A percentile compares a stretch with the other conserved stretches of the same genome.
These are phyloP conservation scores for Helianthus tuberosus DNA, from an alignment of 129 eudicot species.

Conservation along the genomic window DNA sequence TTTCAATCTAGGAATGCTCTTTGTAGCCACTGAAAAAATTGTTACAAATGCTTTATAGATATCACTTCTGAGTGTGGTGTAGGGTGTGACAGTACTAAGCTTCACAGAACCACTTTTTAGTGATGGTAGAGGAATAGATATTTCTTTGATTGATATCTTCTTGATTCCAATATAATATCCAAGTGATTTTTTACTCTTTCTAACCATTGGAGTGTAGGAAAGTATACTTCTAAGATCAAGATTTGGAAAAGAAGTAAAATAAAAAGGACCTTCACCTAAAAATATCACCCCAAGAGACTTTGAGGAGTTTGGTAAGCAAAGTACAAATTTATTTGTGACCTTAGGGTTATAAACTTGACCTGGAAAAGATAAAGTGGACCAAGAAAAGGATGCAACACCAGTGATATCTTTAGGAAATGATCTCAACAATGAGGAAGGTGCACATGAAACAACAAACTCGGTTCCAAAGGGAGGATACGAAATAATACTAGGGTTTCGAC, in stretches of 20 bases:
- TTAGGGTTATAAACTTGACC: constrained; percentile 11
- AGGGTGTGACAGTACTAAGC: constrained; percentile 31
- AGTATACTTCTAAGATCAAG: constrained; percentile 25
- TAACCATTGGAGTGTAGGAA: constrained; percentile 34
- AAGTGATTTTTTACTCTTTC: not conserved
- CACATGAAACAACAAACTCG: constrained; percentile 33
- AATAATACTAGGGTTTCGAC: too few species aligned
- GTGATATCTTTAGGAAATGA: constrained; percentile 30
- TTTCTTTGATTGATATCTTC: constrained; percentile 26
- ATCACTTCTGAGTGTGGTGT: constrained; percentile 38
- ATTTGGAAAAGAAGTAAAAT: constrained; percentile 22
- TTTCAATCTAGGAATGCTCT: constrained; percentile 23
- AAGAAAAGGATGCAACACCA: constrained; percentile 44
- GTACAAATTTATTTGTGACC: constrained; percentile 30
- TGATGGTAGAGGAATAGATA: not conserved
- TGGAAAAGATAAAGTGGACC: constrained; percentile 32
- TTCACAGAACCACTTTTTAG: constrained; percentile 4
- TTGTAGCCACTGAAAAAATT: constrained; percentile 29
- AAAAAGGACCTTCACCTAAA: constrained; percentile 47
- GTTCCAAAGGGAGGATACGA: too few species aligned
- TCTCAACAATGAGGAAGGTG: constrained; percentile 34
- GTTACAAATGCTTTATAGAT: constrained; percentile 25
- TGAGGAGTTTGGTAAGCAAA: constrained; percentile 38
- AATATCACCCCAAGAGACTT: constrained; percentile 33
- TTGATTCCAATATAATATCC: constrained; percentile 31